Conservation (phyloP, 2,329 filamentous ascomycete genomes). For the Chaetomiaceae sp. region DNA sequence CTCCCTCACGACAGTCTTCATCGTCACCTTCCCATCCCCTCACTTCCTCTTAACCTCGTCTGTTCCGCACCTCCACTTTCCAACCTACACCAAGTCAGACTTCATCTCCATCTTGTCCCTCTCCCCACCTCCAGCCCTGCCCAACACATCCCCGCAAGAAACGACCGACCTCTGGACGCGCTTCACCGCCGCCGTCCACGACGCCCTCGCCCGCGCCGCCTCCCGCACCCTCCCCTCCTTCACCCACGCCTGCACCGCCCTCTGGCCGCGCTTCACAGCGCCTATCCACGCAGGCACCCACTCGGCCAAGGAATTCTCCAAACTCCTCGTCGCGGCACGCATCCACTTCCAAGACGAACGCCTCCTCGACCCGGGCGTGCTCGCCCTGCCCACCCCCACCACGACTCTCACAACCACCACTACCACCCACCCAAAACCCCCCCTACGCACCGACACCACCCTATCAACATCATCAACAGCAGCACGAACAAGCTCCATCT, state of each 20-base stretch:
- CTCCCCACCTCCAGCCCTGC: conserved; percentile 45
- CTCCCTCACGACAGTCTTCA: conserved; percentile 69
- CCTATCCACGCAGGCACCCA: conserved; percentile 72
- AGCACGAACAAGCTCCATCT: not conserved
- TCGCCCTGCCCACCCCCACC: conserved; percentile 29
- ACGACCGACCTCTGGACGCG: conserved; percentile 70
- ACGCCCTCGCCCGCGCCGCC: conserved; percentile 75
- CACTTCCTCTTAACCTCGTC: conserved; percentile 65
- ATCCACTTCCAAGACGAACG: conserved; percentile 67
- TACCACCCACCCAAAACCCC: conserved; percentile 8
- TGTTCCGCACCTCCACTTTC: conserved; percentile 74
- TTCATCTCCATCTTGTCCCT: conserved; percentile 69
- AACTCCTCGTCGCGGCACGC: conserved; percentile 68
- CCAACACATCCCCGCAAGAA: conserved; percentile 48
- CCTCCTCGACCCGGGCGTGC: conserved; percentile 62
- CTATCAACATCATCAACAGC: not conserved
- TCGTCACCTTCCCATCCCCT: conserved; percentile 67
- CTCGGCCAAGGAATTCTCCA: conserved; percentile 74
- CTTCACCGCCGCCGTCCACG: conserved; percentile 81
- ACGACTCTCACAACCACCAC: not conserved
- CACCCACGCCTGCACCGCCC: conserved; percentile 59
- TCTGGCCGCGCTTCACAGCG: conserved; percentile 82
- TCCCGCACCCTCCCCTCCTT: conserved; percentile 75
- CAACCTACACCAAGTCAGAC: conserved; percentile 76
- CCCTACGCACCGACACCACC: not conserved